Base-by-base conservation (phyloP, 2,329 filamentous ascomycete genomes). In the Pezicula neosporulosa region DNA sequence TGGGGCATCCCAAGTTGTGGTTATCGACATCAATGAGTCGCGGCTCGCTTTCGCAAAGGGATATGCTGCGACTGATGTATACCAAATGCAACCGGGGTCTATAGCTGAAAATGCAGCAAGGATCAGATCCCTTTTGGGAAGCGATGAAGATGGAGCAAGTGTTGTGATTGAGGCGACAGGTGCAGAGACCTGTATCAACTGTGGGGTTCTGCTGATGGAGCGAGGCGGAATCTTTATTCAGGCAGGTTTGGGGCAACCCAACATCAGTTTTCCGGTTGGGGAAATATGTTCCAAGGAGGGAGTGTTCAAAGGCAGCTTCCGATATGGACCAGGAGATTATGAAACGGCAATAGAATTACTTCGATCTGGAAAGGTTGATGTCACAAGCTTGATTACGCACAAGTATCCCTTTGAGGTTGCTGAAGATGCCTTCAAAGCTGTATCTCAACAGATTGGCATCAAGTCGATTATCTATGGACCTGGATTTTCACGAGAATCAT, bases 371-470 rank as follows among this genome's bases (percentile, higher is more conserved):
- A 83, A 81, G 67, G 80, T 97, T 41, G 80, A 86, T 27, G 85
- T 90, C 58, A 93, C 92, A 81, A 81, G 82, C 69, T 76, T 96
- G 51, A 83, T 96, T 56, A 89, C 87, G 15, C 78, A 80, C 41
- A 81, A 83, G 30, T 90, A 95, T 51, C 76, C 79, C 47, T 96
- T 96, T 64, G 75, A 81, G 57, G 76, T 91, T 55, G 92, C 92
- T 0, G 89, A 95, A 73, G 76, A 86, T 63, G 92, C 91, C 0
- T 96, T 96, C 66, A 30, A 30, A 61, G 30, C 57, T 55, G 4
- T 60, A 6, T 45, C 50, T 7, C 53, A 35, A 18, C 48, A 48
- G 28, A 47, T 47, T 16, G 61, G 60, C 6, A 63, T 65, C 15
- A 65, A 65, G 41, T 56, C 50, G 2, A 33, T 63, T 28, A 61